Base-by-base conservation (phyloP, 1,139 yeast genomes). In the Hyphopichia khmerensis region DNA sequence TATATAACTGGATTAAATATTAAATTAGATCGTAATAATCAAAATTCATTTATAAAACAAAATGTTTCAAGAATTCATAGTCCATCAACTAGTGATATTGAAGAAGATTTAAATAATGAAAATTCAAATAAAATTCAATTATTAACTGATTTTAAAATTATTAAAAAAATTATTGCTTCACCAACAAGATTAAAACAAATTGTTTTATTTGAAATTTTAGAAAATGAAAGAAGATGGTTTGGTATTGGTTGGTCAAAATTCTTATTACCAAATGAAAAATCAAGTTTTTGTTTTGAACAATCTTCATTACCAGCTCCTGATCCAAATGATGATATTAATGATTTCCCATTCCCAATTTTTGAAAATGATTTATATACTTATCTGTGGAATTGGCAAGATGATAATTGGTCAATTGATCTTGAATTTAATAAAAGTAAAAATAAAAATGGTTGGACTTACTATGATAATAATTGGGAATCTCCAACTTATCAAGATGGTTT, bases 191-290 rank as follows among this genome's bases (percentile, higher is more conserved):
- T 74, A 35, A 70, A 68, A 35, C 79, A 78, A 49, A 62, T 71
- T 1, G 71, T 80, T 1, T 61, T 71, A 40, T 80, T 81, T 50
- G 77, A 72, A 42, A 60, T 80, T 1, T 55, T 77, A 36, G 84
- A 82, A 49, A 77, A 81, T 50, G 82, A 82, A 54, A 65, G 87
- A 51, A 64, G 85, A 41, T 80, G 86, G 85, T 40, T 80, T 3
- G 85, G 82, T 0, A 46, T 80, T 17, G 87, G 86, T 4, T 81
- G 86, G 86, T 63, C 76, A 33, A 68, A 71, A 39, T 62, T 66
- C 31, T 53, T 79, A 34, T 54, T 80, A 14, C 84, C 85, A 1
- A 65, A 67, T 43, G 87, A 81, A 48, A 54, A 84, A 32, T 52
- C 77, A 1, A 65, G 69, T 30, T 80, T 63, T 50, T 77, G 83